Evolutionary conservation across 2,329 filamentous ascomycete genomes (phyloP).

Genomic region (Aspergillus fructus): DNA sequence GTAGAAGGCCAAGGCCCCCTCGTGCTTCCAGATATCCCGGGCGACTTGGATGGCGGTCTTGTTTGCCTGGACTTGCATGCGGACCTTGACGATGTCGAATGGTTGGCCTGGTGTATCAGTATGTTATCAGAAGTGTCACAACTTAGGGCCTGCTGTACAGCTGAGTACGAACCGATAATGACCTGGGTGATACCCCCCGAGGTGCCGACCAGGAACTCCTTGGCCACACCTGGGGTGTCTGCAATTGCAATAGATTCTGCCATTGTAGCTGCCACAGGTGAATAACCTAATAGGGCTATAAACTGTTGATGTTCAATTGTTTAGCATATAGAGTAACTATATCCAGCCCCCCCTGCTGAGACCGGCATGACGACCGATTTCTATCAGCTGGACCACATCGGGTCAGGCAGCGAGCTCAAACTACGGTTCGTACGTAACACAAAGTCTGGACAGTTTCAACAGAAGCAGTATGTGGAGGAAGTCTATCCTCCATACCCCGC

Average conservation of each 20-base stretch:
- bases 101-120: constrained; percentile 51
- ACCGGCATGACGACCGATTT: background rate
- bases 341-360: background rate
- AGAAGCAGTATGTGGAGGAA: too few relatives aligned
- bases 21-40: constrained; percentile 74
- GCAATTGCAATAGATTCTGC: background rate
- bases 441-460: too few relatives aligned
- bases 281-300: too few relatives aligned
- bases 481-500: too few relatives aligned
- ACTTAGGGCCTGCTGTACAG: too few relatives aligned
- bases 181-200: constrained; percentile 89
- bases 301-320: too few relatives aligned
- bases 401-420: background rate
- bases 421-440: background rate
- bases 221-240: background rate
- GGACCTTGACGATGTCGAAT: constrained; percentile 92
- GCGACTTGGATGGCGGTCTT: constrained; percentile 71
- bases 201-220: constrained; percentile 55
- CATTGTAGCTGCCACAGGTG: too few relatives aligned
- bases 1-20: constrained; percentile 89
- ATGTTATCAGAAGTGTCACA: too few relatives aligned
- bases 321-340: background rate
- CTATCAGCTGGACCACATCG: background rate
- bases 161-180: constrained; percentile 66
- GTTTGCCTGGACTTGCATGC: constrained; percentile 83